Base-by-base conservation (phyloP, 2,329 filamentous ascomycete species). In the Fusarium gaditjirri region DNA sequence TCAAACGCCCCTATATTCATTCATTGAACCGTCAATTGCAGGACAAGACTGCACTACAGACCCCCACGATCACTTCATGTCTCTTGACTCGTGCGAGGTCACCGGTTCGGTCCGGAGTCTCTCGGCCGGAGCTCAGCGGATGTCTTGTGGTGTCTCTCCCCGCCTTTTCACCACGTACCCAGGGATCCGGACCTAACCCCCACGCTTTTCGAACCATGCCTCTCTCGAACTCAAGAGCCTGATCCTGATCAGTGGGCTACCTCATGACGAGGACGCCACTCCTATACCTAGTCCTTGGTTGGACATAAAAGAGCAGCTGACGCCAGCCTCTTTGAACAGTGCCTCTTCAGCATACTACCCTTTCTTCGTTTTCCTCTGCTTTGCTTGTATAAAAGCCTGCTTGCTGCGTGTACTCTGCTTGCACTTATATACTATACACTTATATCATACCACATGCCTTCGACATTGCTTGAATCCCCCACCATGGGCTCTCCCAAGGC, bases 401-500 rank as follows among this genome's bases (percentile, higher is more conserved):
- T n/a, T 50, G 16, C 52, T 56, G 56, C 35, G 52, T 62, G 13
- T 35, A 44, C 39, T 61, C 42, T 60, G n/a, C 16, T 44, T 47
- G 19, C 29, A 67, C 14, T 54, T 50, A 41, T 19, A 53, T 52
- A 27, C 46, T 43, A 43, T 58, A 11, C 33, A 42, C n/a, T 52
- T 9, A 17, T 8, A 25, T 55, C 23, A 42, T 35, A 61, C 46
- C 53, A 38, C 13, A 77, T 77, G 75, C 75, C 75, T 65, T 72
- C 75, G n/a, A 71, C 75, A 67, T 58, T 76, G 41, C 42, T 76
- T 62, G 53, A 66, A 49, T 63, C 74, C 60, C 66, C 71, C 61
- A 64, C 67, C 16, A 77, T 77, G 75, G 75, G 75, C 33, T 76
- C 75, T 35, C 72, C 76, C 31, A 78, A 78, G 62, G 75, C 73